Conservation (phyloP, 2,329 filamentous ascomycete genomes). For the Lachnellula subtilissima region DNA sequence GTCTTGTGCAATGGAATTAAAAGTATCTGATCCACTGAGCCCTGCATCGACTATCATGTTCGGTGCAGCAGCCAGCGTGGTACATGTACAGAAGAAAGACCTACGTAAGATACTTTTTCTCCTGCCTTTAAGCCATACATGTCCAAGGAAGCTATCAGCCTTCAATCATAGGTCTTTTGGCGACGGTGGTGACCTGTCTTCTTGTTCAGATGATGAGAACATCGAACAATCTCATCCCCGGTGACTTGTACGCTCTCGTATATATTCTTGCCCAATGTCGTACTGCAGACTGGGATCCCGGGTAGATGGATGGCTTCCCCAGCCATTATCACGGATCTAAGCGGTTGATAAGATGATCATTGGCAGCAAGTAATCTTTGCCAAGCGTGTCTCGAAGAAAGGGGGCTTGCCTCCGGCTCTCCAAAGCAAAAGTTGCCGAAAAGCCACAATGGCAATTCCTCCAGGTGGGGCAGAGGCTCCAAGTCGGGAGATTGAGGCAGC, state of each 20-base stretch:
- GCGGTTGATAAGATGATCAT: neutral
- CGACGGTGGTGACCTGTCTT: constrained; percentile 7
- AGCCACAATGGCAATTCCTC: neutral
- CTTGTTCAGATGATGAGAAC: neutral
- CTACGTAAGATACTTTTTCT: neutral
- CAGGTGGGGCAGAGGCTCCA: neutral
- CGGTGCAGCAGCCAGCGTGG: neutral
- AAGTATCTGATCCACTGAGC: neutral
- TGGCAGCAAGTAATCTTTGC: neutral
- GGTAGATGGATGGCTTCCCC: constrained; percentile 4
- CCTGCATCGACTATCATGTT: neutral
- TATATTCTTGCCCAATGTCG: constrained; percentile 17
- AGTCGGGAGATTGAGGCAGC: constrained; percentile 1
- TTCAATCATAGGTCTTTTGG: constrained; percentile 2
- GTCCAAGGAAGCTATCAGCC: constrained; percentile 8
- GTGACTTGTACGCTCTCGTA: constrained; percentile 5
- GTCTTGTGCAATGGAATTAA: constrained; percentile 1
- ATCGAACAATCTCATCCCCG: neutral
- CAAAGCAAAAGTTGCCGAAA: neutral
- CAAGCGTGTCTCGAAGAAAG: neutral
- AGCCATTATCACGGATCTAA: neutral
- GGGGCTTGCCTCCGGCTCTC: neutral
- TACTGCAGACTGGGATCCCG: constrained; percentile 11
- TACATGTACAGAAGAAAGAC: neutral
- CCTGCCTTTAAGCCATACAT: constrained; percentile 8